phyloP scores from a whole-genome alignment of 2,329 filamentous ascomycete genomes.

The Fonsecaea monophora region DNA sequence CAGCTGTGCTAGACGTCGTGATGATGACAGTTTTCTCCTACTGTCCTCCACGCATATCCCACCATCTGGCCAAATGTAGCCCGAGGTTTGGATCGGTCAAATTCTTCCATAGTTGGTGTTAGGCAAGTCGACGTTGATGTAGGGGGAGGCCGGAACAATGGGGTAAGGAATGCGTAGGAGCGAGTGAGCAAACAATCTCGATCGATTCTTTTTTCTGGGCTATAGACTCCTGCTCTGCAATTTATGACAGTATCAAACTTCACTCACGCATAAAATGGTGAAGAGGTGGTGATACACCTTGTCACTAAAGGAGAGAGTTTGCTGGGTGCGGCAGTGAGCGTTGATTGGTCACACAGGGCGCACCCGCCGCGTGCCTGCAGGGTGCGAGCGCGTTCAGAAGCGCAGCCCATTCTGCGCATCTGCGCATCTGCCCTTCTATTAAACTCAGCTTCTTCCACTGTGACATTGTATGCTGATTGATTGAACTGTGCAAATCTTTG shows the following conservation, averaged over 20 bases:
- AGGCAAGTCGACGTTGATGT: not conserved
- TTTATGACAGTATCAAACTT: not conserved
- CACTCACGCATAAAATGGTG: not conserved
- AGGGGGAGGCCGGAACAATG: not conserved
- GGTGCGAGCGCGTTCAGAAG: not conserved
- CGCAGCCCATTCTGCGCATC: not conserved
- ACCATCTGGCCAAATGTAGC: not conserved
- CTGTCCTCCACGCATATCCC: slow-evolving; percentile 7
- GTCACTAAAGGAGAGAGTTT: not conserved
- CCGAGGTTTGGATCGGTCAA: not conserved
- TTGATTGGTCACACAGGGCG: not conserved
- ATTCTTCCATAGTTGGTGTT: too few species aligned
- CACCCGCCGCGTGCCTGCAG: not conserved
- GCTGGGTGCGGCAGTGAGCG: not conserved
- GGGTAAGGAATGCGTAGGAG: not conserved
- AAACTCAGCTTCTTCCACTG: not conserved
- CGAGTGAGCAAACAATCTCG: not conserved
- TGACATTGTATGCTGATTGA: not conserved
- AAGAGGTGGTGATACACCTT: not conserved
- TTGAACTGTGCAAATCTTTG: not conserved
- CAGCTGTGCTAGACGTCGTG: too few species aligned
- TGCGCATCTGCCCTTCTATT: not conserved
- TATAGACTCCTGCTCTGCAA: not conserved
- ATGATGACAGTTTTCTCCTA: not conserved
- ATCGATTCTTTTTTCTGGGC: not conserved